Evolutionary conservation across 345 rosid species (phyloP).

Genomic region (Eucalyptus pauciflora): DNA sequence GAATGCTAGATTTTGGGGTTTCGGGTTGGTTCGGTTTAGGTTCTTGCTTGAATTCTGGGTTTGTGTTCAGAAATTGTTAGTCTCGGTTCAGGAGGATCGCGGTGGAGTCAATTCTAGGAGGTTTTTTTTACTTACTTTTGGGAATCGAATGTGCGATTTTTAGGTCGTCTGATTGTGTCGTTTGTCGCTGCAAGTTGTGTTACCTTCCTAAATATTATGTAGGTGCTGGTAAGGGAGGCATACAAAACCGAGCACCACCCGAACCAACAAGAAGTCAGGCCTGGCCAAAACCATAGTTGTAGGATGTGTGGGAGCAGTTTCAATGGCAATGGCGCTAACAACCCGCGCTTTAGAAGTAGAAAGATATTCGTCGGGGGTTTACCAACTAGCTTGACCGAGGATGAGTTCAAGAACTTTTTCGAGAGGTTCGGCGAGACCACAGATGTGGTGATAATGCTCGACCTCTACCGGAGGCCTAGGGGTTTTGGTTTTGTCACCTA

Average conservation of each 20-base stretch:
- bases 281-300: not conserved
- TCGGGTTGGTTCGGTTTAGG: not conserved
- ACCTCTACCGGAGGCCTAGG: conserved; percentile 58
- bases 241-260: not conserved
- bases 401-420: conserved; percentile 64
- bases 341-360: not conserved
- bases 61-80: not conserved
- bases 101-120: not conserved
- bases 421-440: conserved; percentile 59
- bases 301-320: not conserved
- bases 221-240: not conserved
- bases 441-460: conserved; percentile 86
- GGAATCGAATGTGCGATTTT: not conserved
- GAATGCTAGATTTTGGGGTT: not conserved
- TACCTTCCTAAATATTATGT: not conserved
- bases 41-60: not conserved
- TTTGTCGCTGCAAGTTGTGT: not conserved
- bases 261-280: not conserved
- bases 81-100: not conserved
- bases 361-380: conserved; percentile 88
- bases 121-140: not conserved
- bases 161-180: not conserved
- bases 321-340: not conserved
- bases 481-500: conserved; percentile 86
- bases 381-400: conserved; percentile 45